Conservation (phyloP, 108 stramenopile species). For the Nannochloropsis gaditana region DNA sequence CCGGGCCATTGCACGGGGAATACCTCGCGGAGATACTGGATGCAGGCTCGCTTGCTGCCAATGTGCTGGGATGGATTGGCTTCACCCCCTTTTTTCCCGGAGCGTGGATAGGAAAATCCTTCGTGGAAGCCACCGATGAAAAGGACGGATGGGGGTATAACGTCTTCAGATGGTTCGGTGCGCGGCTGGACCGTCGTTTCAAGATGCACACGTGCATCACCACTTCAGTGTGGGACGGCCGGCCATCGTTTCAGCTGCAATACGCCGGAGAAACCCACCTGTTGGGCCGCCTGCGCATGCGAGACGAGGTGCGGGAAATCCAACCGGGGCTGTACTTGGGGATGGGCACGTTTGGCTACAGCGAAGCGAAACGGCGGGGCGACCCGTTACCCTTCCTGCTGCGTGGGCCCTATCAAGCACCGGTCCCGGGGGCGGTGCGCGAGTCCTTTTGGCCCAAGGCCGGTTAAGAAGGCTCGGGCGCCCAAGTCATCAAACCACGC, state of each 20-base stretch:
- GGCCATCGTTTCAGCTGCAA: not conserved
- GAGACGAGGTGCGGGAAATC: not conserved
- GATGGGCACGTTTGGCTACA: not conserved
- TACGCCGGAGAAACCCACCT: not conserved
- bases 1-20: not conserved
- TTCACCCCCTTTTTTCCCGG: slow-evolving; percentile 4
- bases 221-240: not conserved
- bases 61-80: not conserved
- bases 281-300: not conserved
- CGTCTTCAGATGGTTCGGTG: not conserved
- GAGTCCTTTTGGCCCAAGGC: not conserved
- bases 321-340: not conserved
- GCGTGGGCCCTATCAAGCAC: not conserved
- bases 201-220: not conserved
- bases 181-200: not conserved
- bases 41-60: not conserved
- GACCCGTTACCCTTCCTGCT: not conserved
- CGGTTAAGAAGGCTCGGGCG: too few species aligned
- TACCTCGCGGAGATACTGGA: not conserved
- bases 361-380: not conserved
- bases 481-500: too few species aligned
- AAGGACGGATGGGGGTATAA: not conserved
- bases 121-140: not conserved
- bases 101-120: not conserved
- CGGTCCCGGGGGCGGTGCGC: not conserved